A percentile compares a stretch with the other conserved stretches of the same genome.
These are phyloP conservation scores for Cryptococcus sp. DNA, from an alignment of 1,284 basidiomycete species.

Conservation along the genomic window DNA sequence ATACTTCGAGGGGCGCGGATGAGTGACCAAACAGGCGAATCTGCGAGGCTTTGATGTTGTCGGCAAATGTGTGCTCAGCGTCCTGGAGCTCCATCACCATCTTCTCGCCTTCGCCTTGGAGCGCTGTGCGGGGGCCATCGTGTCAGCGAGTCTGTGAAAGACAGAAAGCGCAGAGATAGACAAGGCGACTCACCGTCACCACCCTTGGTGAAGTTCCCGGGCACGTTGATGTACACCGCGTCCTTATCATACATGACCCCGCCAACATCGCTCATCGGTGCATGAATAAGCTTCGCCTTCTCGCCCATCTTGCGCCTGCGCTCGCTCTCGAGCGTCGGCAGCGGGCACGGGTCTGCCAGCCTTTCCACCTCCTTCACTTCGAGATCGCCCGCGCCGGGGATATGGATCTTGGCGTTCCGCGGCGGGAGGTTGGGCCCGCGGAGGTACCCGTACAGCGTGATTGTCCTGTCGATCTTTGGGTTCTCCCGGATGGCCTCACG, in stretches of 20 bases:
- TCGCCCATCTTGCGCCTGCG: slow-evolving; percentile 89
- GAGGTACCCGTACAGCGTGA: slow-evolving; percentile 94
- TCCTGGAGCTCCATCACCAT: slow-evolving; percentile 99
- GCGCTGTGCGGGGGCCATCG: slow-evolving; percentile 52
- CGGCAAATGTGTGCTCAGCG: slow-evolving; percentile 74
- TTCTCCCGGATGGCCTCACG: slow-evolving; percentile 76
- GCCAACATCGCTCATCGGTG: slow-evolving; percentile 97
- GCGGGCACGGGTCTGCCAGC: slow-evolving; percentile 88
- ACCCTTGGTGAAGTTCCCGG: slow-evolving; percentile 79
- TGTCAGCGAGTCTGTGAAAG: not conserved
- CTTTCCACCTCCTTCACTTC: slow-evolving; percentile 69
- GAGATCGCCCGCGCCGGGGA: slow-evolving; percentile 90
- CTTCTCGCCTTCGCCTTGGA: slow-evolving; percentile 85
- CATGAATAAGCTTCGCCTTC: slow-evolving; percentile 92
- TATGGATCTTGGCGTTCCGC: slow-evolving; percentile 78
- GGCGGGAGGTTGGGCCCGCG: slow-evolving; percentile 82
- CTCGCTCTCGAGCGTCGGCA: slow-evolving; percentile 88
- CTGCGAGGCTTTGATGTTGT: slow-evolving; percentile 72
- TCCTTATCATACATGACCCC: slow-evolving; percentile 98
- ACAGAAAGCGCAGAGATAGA: not conserved
- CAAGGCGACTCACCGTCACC: slow-evolving; percentile 44
- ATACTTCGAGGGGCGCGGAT: slow-evolving; percentile 57
- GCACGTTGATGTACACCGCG: slow-evolving; percentile 96
- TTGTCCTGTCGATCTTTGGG: slow-evolving; percentile 75
- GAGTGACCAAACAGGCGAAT: slow-evolving; percentile 85